These are phyloP conservation scores for Cladosporium oxysporum DNA, from an alignment of 2,329 filamentous ascomycete genomes.

Conservation along the genomic window DNA sequence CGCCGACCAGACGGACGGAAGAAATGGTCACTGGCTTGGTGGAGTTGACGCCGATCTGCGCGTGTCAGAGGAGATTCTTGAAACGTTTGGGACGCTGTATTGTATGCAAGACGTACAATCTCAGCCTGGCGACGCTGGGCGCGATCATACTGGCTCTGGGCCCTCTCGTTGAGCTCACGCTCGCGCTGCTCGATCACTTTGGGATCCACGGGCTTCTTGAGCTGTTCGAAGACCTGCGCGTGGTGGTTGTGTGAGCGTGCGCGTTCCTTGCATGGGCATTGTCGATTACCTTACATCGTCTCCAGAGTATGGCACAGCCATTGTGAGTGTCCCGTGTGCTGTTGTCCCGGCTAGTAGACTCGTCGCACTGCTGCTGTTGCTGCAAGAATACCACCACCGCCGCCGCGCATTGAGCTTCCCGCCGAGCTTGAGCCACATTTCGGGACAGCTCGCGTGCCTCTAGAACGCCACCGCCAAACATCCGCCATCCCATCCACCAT, in stretches of 20 bases:
- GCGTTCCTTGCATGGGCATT: background rate
- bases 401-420: constrained; percentile 5
- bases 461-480: background rate
- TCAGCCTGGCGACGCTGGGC: constrained; percentile 65
- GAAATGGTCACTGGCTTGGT: constrained; percentile 86
- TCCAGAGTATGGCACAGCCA: constrained; percentile 10
- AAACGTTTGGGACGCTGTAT: background rate
- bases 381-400: background rate
- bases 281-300: constrained; percentile 16
- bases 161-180: constrained; percentile 60
- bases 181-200: constrained; percentile 61
- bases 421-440: constrained; percentile 15
- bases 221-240: constrained; percentile 59
- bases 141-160: constrained; percentile 60
- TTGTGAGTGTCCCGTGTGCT: background rate
- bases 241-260: background rate
- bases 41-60: constrained; percentile 75
- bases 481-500: background rate
- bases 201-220: constrained; percentile 60
- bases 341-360: background rate
- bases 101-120: constrained; percentile 53
- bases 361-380: background rate
- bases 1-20: constrained; percentile 80
- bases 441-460: constrained; percentile 16
- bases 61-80: background rate